Conservation (phyloP, 2,329 filamentous ascomycete species). For the Gremmenia infestans region DNA sequence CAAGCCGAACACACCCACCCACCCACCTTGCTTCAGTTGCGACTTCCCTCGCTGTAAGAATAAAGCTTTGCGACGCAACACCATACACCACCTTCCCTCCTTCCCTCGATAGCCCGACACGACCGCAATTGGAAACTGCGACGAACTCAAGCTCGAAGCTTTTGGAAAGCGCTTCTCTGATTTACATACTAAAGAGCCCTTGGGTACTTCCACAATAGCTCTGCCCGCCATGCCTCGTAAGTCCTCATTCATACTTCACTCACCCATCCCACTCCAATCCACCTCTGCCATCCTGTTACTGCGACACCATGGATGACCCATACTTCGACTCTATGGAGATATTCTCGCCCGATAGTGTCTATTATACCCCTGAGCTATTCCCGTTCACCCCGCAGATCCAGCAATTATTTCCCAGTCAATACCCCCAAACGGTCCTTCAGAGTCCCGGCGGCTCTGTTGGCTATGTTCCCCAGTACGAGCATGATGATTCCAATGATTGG, state of each 20-base stretch:
- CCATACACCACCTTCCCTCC: no score
- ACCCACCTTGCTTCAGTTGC: no score
- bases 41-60: no score
- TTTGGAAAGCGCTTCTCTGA: not conserved
- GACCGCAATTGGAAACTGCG: not conserved
- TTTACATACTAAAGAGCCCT: not conserved
- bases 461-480: not conserved
- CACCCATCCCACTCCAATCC: not conserved
- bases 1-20: no score
- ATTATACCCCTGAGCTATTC: no score
- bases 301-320: not conserved
- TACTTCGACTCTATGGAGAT: no score
- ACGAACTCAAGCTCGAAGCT: not conserved
- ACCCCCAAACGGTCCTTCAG: not conserved
- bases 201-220: not conserved
- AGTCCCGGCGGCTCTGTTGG: not conserved
- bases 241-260: slow-evolving; percentile 6
- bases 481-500: not conserved
- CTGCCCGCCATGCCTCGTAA: slow-evolving; percentile 22
- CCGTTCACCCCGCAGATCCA: not conserved
- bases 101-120: not conserved
- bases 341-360: no score
- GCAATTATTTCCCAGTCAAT: not conserved
- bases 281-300: not conserved
- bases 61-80: no score